These are phyloP conservation scores for Calonectria hawksworthii DNA, from an alignment of 2,329 filamentous ascomycete genomes.

Conservation along the genomic window DNA sequence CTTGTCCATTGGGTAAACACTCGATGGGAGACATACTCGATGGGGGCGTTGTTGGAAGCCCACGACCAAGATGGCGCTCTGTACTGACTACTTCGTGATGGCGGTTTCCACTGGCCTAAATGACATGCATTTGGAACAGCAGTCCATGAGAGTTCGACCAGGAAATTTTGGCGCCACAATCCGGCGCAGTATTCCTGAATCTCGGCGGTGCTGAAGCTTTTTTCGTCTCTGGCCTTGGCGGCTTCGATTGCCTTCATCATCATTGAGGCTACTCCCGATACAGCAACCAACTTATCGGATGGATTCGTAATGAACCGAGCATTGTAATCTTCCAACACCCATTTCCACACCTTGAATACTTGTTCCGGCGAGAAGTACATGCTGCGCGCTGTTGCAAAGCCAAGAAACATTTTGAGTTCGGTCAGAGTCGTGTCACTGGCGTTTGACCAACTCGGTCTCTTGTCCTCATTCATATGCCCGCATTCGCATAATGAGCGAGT, in stretches of 20 bases:
- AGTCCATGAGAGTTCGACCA: background rate
- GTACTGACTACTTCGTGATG: background rate
- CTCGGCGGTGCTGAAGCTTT: background rate
- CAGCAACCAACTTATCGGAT: background rate
- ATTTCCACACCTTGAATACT: slow-evolving; percentile 4
- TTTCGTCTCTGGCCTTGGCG: background rate
- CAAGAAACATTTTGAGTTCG: background rate
- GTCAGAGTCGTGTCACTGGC: background rate
- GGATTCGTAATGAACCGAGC: background rate
- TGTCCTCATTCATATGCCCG: slow-evolving; percentile 15
- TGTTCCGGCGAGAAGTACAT: background rate
- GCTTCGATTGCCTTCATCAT: background rate
- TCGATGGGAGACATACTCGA: background rate
- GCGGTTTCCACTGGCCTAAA: background rate
- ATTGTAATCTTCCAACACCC: slow-evolving; percentile 9
- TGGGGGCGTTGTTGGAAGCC: background rate
- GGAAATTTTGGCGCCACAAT: background rate
- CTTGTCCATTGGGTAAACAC: background rate
- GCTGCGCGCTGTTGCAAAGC: background rate
- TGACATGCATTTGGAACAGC: background rate
- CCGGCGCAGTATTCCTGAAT: background rate
- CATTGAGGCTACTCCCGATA: slow-evolving; percentile 1
- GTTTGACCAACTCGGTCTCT: background rate
- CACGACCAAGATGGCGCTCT: slow-evolving; percentile 6
- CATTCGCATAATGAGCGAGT: slow-evolving; percentile 9